A percentile compares a stretch with the other conserved stretches of the same genome.
These are phyloP conservation scores for Yamadazyma dushanensis DNA, from an alignment of 1,139 yeast genomes.

Conservation along the genomic window DNA sequence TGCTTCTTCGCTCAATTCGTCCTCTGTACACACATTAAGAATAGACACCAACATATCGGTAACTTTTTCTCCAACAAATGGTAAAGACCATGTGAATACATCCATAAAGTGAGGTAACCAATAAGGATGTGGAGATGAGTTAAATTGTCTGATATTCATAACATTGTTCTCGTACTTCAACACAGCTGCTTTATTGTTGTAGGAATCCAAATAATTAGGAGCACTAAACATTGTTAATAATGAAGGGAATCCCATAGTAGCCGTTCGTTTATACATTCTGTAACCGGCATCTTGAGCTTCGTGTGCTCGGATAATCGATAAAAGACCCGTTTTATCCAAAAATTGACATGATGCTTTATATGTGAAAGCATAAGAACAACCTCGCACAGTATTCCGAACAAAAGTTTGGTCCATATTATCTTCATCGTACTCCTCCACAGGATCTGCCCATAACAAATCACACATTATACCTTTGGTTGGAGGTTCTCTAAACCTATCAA, in stretches of 20 bases:
- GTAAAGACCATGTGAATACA: conserved; percentile 95
- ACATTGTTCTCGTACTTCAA: conserved; percentile 87
- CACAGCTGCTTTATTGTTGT: conserved; percentile 95
- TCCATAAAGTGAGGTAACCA: conserved; percentile 98
- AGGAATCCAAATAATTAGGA: conserved; percentile 90
- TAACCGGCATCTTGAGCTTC: conserved; percentile 99
- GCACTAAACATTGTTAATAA: conserved; percentile 92
- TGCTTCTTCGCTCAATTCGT: conserved; percentile 81
- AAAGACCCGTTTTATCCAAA: conserved; percentile 72
- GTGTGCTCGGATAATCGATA: conserved; percentile 90
- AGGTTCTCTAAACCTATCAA: conserved; percentile 87
- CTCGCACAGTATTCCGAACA: conserved; percentile 73
- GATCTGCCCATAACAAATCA: conserved; percentile 96
- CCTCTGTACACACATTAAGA: conserved; percentile 91
- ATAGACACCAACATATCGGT: conserved; percentile 92
- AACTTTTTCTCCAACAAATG: conserved; percentile 96
- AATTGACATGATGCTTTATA: conserved; percentile 84
- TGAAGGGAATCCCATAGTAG: conserved; percentile 89
- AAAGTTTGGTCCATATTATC: conserved; percentile 53
- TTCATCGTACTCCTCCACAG: conserved; percentile 85
- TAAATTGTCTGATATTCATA: conserved; percentile 94
- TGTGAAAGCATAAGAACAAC: conserved; percentile 90
- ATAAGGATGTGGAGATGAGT: conserved; percentile 91
- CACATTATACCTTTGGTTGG: conserved; percentile 95
- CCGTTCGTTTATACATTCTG: conserved; percentile 87